phyloP scores from a whole-genome alignment of 2,329 filamentous ascomycete genomes.

The Amauroascus verrucosus region DNA sequence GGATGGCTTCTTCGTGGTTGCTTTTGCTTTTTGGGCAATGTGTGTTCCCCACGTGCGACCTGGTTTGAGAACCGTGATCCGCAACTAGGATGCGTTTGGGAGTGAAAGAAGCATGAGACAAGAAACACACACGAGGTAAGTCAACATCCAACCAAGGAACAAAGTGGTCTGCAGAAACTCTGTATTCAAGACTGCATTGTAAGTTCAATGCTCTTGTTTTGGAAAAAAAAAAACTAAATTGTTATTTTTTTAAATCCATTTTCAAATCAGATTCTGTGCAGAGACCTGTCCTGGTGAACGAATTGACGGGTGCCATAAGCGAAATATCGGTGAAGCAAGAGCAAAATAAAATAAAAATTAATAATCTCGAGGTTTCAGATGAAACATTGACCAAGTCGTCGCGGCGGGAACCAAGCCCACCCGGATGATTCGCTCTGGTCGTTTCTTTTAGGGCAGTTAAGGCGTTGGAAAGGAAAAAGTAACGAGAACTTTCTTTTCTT shows the following conservation, averaged over 20 bases:
- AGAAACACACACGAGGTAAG: neutral
- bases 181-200: neutral
- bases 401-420: neutral
- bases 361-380: conserved; percentile 7
- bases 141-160: conserved; percentile 3
- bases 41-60: conserved; percentile 9
- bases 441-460: neutral
- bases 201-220: neutral
- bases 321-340: conserved; percentile 4
- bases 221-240: no score
- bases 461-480: neutral
- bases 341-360: no score
- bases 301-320: conserved; percentile 2
- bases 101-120: neutral
- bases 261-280: neutral
- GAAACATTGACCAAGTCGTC: neutral
- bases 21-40: conserved; percentile 4
- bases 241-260: no score
- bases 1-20: neutral
- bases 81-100: conserved; percentile 9
- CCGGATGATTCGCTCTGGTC: neutral
- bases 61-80: conserved; percentile 9
- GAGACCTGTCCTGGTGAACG: neutral
- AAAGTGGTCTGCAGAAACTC: conserved; percentile 1
- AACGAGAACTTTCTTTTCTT: neutral